Evolutionary conservation across 768 basidiomycete species (phyloP), one percentile per base, ranked within the genome.

Genomic region (Leccinum broughii): DNA sequence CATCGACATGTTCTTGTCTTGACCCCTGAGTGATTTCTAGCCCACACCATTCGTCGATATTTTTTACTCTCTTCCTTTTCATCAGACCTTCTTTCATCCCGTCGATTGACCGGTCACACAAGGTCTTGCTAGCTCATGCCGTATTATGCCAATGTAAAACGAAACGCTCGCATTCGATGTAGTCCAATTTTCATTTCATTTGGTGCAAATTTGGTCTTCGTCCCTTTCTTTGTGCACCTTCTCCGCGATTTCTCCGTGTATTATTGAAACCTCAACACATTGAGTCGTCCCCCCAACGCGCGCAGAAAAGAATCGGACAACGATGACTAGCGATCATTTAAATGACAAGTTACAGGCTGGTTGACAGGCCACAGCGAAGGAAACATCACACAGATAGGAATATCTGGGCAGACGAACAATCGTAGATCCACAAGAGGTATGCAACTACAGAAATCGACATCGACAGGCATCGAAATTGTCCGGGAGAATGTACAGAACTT

Each of bases 141-240:
- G 51, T 35, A 46, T 66, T 35, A 46, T 66, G 66, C 63, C 64
- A 15, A 54, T 66, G 64, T 73, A 74, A 61, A 49, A 57, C 5
- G n/a, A 63, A 60, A 44, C 39, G 35, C 30, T 49, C 10, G 54
- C 55, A 63, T 61, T 55, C 55, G 13, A 59, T 24, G 22, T 46
- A 57, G 35, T 55, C 30, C 24, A 55, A 14, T 58, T 56, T 17
- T 20, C 20, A 1, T 49, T 51, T 26, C 49, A 48, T 48, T 58
- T 53, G 65, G 13, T 58, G 6, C 22, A 22, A 22, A 22, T 22
- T 22, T 22, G 22, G 22, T 26, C 24, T 26, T 26, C 24, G 4
- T 26, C 24, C 24, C 22, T 50, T 15, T 58, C 20, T 15, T 2
- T 22, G 13, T 35, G 46, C 51, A 51, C 51, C 41, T 49, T 14